A percentile compares a stretch with the other conserved stretches of the same genome.
Evolutionary conservation across 2,329 filamentous ascomycete species (phyloP).

Genomic region (Beauveria sp.): DNA sequence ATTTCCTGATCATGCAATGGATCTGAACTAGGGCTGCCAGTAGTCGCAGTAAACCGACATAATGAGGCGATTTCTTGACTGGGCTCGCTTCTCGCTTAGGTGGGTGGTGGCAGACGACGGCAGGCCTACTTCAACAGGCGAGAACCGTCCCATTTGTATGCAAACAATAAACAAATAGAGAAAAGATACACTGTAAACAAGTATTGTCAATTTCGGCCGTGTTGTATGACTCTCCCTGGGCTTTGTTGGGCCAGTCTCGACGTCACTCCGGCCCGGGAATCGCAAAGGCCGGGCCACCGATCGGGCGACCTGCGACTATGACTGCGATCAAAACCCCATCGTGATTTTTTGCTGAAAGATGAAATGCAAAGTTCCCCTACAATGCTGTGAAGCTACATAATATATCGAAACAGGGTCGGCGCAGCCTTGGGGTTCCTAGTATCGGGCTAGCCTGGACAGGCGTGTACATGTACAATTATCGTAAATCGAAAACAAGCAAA

Average conservation of each 20-base stretch:
- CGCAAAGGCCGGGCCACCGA: neutral
- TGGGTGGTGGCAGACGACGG: constrained; percentile 6
- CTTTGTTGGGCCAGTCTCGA: neutral
- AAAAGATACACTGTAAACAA: constrained; percentile 7
- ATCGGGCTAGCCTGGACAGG: no score
- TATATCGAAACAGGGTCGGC: no score
- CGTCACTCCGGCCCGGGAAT: neutral
- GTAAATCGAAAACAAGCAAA: no score
- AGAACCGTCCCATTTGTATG: constrained; percentile 10
- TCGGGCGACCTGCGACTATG: neutral
- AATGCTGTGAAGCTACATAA: no score
- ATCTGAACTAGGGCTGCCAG: neutral
- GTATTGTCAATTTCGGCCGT: no score
- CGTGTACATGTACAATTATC: no score
- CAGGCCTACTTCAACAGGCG: neutral
- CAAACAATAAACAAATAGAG: constrained; percentile 9
- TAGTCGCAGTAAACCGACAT: neutral
- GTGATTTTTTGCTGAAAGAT: no score
- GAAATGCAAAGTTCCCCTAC: no score
- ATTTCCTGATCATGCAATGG: constrained; percentile 4
- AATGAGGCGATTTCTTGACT: constrained; percentile 2
- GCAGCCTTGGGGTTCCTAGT: no score
- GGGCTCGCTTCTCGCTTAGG: neutral
- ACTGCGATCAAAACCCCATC: no score
- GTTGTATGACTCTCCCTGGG: neutral